Evolutionary conservation across 1,139 yeast genomes (phyloP).

Genomic region (Magnusiomyces clavatus): DNA sequence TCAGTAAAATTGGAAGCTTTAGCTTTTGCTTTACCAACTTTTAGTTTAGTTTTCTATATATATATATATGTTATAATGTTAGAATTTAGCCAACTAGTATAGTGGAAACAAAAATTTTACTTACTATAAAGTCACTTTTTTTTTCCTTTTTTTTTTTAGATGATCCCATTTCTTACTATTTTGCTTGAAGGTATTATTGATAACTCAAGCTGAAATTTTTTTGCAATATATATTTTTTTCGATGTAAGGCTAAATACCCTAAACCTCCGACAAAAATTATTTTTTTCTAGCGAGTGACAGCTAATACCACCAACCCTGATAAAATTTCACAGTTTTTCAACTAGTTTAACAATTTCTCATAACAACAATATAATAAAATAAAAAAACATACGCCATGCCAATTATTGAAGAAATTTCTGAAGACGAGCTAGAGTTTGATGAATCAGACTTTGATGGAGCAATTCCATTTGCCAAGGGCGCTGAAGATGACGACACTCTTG

Average conservation of each 20-base stretch:
- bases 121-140: slow-evolving; percentile 52
- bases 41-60: slow-evolving; percentile 59
- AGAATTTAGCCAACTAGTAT: neutral
- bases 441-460: neutral
- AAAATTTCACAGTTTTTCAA: too few relatives aligned
- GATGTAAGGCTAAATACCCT: too few relatives aligned
- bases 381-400: neutral
- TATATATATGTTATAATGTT: neutral
- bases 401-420: slow-evolving; percentile 3
- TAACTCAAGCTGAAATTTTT: too few relatives aligned
- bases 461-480: neutral
- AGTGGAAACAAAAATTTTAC: neutral
- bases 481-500: neutral
- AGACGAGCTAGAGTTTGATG: neutral
- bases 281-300: too few relatives aligned
- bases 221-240: too few relatives aligned
- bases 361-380: neutral
- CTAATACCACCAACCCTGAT: too few relatives aligned
- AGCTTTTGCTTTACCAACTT: slow-evolving; percentile 77
- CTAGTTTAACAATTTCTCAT: too few relatives aligned
- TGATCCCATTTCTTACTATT: slow-evolving; percentile 24
- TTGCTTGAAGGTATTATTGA: too few relatives aligned
- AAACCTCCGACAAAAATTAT: too few relatives aligned
- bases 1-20: slow-evolving; percentile 73
- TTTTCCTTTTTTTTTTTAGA: slow-evolving; percentile 54